Percentiles rank a stretch among this genome's conserved stretches.
Conservation (phyloP, 2,329 filamentous ascomycete genomes). For the Pseudopyrenochaeta lycopersici region DNA sequence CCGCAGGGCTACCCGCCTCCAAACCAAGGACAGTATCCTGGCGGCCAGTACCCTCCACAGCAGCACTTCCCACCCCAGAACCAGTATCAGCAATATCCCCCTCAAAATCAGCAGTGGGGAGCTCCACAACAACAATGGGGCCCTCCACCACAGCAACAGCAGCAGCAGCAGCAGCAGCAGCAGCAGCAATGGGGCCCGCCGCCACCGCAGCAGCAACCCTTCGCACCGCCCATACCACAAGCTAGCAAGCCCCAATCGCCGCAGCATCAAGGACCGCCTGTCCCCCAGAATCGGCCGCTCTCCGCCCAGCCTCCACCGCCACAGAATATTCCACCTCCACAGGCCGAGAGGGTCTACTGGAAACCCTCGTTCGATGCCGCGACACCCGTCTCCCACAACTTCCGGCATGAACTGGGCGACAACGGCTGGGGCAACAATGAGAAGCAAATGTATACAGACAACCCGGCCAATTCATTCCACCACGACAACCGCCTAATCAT, state of each 20-base stretch:
- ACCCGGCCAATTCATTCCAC: slow-evolving; percentile 63
- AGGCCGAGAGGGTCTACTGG: slow-evolving; percentile 58
- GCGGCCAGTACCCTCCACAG: slow-evolving; percentile 10
- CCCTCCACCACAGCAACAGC: slow-evolving; percentile 19
- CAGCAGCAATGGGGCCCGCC: slow-evolving; percentile 33
- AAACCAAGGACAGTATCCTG: slow-evolving; percentile 7
- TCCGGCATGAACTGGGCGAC: slow-evolving; percentile 65
- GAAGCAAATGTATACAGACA: slow-evolving; percentile 65
- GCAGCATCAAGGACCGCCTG: slow-evolving; percentile 26
- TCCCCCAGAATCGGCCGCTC: slow-evolving; percentile 40
- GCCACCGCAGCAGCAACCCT: slow-evolving; percentile 33
- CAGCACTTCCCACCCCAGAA: slow-evolving; percentile 23
- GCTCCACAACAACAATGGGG: slow-evolving; percentile 19
- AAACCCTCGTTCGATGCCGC: slow-evolving; percentile 60
- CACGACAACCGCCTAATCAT: slow-evolving; percentile 62
- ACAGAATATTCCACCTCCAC: slow-evolving; percentile 35
- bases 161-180: slow-evolving; percentile 20
- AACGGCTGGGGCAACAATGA: slow-evolving; percentile 71
- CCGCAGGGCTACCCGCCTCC: slow-evolving; percentile 29
- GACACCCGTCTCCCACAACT: slow-evolving; percentile 60
- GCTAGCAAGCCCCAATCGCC: slow-evolving; percentile 42
- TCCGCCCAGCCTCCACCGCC: slow-evolving; percentile 40
- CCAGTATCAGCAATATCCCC: slow-evolving; percentile 29
- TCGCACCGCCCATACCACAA: slow-evolving; percentile 40
- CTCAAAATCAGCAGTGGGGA: slow-evolving; percentile 25